Evolutionary conservation across 2,329 filamentous ascomycete genomes (phyloP), one percentile per base, ranked within the genome.

Genomic region (Diaporthe sp.): DNA sequence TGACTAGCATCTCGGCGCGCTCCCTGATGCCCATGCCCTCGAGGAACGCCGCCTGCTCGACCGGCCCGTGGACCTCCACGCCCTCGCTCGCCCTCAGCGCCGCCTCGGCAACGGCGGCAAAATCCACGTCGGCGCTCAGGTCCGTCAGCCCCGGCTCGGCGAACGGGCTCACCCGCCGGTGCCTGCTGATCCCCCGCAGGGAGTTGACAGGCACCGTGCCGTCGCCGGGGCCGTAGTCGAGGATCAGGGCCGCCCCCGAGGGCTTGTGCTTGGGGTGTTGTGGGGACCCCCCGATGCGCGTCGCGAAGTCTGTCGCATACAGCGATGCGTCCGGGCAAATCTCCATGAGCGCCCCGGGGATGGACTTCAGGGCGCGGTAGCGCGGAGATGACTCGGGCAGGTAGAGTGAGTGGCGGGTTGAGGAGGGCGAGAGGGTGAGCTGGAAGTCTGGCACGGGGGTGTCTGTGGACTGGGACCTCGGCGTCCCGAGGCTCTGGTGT

Each of bases 81-180:
- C 92, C 93, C 1, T 92, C 89, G 77, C 93, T 96, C 0, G 94
- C 94, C 51, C 89, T 86, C 59, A 94, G 88, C 0, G 96, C 96
- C 1, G 93, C 88, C 81, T 98, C 96, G 0, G 95, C 96, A 1
- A 99, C 85, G 15, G 93, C 95, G 0, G 91, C 90, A 81, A 99
- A 99, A 83, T 99, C 97, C 0, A 99, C 97, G 81, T 99, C 96
- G 0, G 94, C 96, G 77, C 92, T 95, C 30, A 99, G 87, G 81
- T 99, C 97, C 3, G 97, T 95, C 35, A 93, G 89, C 0, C 97
- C 97, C 0, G 97, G 94, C 8, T 91, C 87, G 1, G 90, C 88
- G 79, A 99, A 95, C 5, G 97, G 95, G 30, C 92, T 95, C 59
- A 97, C 93, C 32, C 89, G 88, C 32, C 88, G 86, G 84, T 99